phyloP scores from a whole-genome alignment of 306 rosid species.

The Quercus alba region DNA sequence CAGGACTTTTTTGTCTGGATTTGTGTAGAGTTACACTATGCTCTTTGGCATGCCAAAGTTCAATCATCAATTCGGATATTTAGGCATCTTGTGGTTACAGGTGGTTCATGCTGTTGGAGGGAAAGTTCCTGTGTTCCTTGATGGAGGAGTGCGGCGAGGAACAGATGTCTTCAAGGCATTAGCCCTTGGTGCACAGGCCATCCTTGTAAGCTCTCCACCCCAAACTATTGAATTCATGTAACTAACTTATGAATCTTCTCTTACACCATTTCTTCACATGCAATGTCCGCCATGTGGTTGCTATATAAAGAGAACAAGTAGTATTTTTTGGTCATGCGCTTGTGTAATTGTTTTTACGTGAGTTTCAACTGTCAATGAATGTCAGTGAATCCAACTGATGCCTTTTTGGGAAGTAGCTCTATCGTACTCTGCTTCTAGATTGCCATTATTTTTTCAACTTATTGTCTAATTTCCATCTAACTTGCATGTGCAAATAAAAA shows the following conservation, averaged over 20 bases:
- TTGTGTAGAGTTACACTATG: neutral
- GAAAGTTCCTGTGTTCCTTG: slow-evolving; percentile 50
- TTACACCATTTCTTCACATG: neutral
- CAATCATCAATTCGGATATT: neutral
- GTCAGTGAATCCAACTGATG: neutral
- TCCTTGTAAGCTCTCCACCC: slow-evolving; percentile 43
- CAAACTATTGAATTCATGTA: neutral
- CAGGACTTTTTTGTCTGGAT: neutral
- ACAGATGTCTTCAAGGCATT: slow-evolving; percentile 64
- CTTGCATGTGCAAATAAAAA: neutral
- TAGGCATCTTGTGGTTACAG: slow-evolving; percentile 24
- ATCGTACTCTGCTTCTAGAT: neutral
- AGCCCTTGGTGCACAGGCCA: slow-evolving; percentile 67
- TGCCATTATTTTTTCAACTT: neutral
- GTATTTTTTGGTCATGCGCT: neutral
- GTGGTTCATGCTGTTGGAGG: slow-evolving; percentile 55
- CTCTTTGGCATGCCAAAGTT: neutral
- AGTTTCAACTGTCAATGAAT: neutral
- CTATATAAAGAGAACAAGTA: neutral
- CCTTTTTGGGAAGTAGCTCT: neutral
- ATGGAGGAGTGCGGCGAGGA: slow-evolving; percentile 66
- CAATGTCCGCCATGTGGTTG: neutral
- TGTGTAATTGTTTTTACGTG: neutral
- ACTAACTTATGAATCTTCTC: neutral
- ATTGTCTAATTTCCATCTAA: neutral